These are phyloP conservation scores for Crassisporium funariophilum DNA, from an alignment of 768 basidiomycete species.

Conservation along the genomic window DNA sequence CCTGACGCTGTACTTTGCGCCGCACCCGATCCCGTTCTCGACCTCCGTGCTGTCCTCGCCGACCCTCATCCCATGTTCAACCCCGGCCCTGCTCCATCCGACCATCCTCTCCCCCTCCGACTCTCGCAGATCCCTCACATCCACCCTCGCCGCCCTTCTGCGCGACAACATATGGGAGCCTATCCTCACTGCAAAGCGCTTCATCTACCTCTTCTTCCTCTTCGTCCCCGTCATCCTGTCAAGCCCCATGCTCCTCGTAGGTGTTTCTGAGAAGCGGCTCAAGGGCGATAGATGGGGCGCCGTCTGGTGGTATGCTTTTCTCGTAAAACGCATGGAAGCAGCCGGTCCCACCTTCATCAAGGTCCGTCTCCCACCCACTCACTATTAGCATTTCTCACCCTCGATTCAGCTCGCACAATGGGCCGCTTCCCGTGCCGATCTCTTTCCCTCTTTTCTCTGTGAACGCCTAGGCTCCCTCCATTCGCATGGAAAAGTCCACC, in stretches of 20 bases:
- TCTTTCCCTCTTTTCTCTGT: constrained; percentile 89
- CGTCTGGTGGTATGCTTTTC: constrained; percentile 94
- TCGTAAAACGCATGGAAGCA: constrained; percentile 87
- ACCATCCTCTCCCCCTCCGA: constrained; percentile 73
- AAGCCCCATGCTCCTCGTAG: constrained; percentile 82
- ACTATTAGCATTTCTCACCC: no score
- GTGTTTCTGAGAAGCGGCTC: constrained; percentile 51
- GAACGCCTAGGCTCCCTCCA: constrained; percentile 83
- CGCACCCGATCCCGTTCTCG: constrained; percentile 47
- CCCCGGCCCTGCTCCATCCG: constrained; percentile 22
- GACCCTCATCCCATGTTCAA: constrained; percentile 43
- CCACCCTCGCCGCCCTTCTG: constrained; percentile 49
- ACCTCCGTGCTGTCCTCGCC: constrained; percentile 44
- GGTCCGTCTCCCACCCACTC: constrained; percentile 55
- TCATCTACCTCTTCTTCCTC: constrained; percentile 77
- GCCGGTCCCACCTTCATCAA: constrained; percentile 98
- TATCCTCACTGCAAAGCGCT: constrained; percentile 77
- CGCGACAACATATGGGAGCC: constrained; percentile 78
- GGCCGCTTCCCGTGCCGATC: constrained; percentile 93
- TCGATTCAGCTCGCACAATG: constrained; percentile 96
- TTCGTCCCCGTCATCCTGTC: constrained; percentile 88
- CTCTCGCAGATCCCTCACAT: constrained; percentile 46
- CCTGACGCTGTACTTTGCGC: constrained; percentile 49
- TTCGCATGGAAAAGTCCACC: constrained; percentile 84
- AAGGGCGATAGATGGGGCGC: constrained; percentile 89